Evolutionary conservation across 2,329 filamentous ascomycete species (phyloP), one percentile per base, ranked within the genome.

Genomic region (Monilinia vaccinii-corymbosi): DNA sequence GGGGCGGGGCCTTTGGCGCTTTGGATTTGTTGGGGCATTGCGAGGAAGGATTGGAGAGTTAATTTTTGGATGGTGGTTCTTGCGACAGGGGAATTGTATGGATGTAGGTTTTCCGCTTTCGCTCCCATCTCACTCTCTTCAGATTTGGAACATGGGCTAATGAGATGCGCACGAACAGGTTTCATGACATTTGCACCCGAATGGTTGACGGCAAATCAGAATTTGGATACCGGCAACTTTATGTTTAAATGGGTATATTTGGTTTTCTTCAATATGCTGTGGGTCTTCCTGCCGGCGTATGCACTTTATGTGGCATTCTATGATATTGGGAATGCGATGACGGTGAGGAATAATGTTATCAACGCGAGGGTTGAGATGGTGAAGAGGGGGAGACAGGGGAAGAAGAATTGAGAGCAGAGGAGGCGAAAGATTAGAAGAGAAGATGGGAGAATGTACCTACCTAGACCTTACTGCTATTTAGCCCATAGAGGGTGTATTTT

Each of bases 111-210:
- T 48, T 31, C 21, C 6, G 10, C 2, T 32, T 50, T 44, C 42
- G 21, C 44, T 34, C 36, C 46, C 40, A 56, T 16, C 10, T n/a
- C 6, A 1, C 18, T 28, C 13, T 28, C 21, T 52, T 10, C 0
- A 49, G 7, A 36, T 25, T 28, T 9, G 18, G 31, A n/a, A 6
- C 14, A 21, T 16, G 9, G 42, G n/a, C 45, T 61, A 42, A 60
- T 38, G 52, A 36, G 14, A 36, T 18, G 36, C n/a, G 13, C 18
- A 23, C 36, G 40, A 34, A 53, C 44, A 83, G 81, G 84, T 21
- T 88, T 84, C 74, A 87, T 88, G 81, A 88, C 85, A 0, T 88
- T 88, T 70, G 84, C 81, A 72, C 85, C 85, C 14, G 85, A 88
- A 73, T 88, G 85, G 85, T 74, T 88, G 14, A 81, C 78, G 2